Conservation (phyloP, 306 rosid genomes). For the Prunus persica region Prunus_persica_NCBIv2 NC_034009.1:43810001-43810500, state of each 20-base stretch:
- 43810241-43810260: not conserved
- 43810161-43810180: not conserved
- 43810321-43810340: not conserved
- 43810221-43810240: not conserved
- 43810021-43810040: not conserved
- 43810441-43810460: constrained; percentile 13
- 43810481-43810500: constrained; percentile 3
- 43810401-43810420: constrained; percentile 34
- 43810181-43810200: not conserved
- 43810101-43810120: not conserved
- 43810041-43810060: not conserved
- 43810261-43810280: not conserved
- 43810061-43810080: not conserved
- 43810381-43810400: constrained; percentile 26
- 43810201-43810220: not conserved
- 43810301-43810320: not conserved
- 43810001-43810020: not conserved
- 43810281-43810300: not conserved
- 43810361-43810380: constrained; percentile 31
- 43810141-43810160: not conserved
- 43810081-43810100: not conserved
- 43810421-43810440: constrained; percentile 20
- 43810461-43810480: constrained; percentile 32
- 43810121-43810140: not conserved
- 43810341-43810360: not conserved